Evolutionary conservation across 2,329 filamentous ascomycete species (phyloP), one percentile per base, ranked within the genome.

Genomic region (Colletotrichum truncatum): DNA sequence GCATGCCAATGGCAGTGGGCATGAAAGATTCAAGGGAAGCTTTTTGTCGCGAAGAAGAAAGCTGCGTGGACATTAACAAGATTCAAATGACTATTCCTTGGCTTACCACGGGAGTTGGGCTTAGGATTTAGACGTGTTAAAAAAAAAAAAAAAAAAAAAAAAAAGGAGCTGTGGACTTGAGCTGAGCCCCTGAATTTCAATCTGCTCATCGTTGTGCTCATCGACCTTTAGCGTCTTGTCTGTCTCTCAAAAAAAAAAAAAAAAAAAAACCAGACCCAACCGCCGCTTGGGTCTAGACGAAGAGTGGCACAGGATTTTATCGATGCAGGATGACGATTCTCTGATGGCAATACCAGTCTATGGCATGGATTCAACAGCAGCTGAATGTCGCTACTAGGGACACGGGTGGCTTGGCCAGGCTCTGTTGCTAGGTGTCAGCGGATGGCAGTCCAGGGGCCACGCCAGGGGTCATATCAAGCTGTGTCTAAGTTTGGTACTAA

Each of bases 401-500:
- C 62, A 32, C 25, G 41, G 34, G 54, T 41, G 16, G 49, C 46
- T 61, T 54, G 18, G 32, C 46, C 36, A 46, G 55, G 23, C 49
- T 48, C n/a, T n/a, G n/a, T n/a, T 25, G 57, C 57, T 26, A 49
- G 57, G 34, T 48, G 32, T 32, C 62, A 51, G 34, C 30, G 41
- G 30, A 34, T 45, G 18, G 14, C 16, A 41, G 56, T 16, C 58
- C 62, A 54, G 57, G 62, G 61, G 43, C 46, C 32, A n/a, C n/a
- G 12, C 43, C 57, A 62, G 62, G 62, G 57, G 62, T 18, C 34
- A 65, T 55, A 43, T 65, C 57, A 51, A 55, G 57, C 21, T 55
- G 49, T 51, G 57, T 62, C 62, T 65, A 45, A 56, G 32, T 65
- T 65, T 62, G 62, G 57, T 65, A 57, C 62, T 56, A 62, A 65